Percentiles rank a stretch among this genome's conserved stretches.
Evolutionary conservation across 371 early-diverging fungal genomes (phyloP).

Genomic region (Syncephalastrum sp.): DNA sequence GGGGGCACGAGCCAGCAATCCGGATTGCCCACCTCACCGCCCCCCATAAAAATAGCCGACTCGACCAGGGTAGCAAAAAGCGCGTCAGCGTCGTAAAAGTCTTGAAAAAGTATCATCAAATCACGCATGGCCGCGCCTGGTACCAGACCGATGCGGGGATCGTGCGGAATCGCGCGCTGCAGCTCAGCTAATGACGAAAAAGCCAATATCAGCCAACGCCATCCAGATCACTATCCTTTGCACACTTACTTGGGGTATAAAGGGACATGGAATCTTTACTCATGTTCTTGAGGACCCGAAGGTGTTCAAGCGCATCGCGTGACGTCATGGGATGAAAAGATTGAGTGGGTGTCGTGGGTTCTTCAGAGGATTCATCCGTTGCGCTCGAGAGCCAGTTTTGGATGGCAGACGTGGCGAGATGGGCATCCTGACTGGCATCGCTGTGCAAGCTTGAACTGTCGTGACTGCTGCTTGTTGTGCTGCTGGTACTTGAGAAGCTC

Average conservation of each 20-base stretch:
- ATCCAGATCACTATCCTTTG: background rate
- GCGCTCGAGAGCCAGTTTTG: background rate
- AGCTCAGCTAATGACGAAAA: slow-evolving; percentile 27
- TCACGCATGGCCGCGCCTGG: slow-evolving; percentile 43
- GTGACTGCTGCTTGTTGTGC: too few species aligned
- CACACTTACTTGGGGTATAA: slow-evolving; percentile 30
- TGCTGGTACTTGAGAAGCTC: too few species aligned
- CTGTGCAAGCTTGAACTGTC: background rate
- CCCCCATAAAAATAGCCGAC: slow-evolving; percentile 33
- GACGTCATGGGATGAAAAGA: slow-evolving; percentile 30
- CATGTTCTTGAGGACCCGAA: slow-evolving; percentile 19
- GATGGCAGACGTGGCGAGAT: slow-evolving; percentile 1
- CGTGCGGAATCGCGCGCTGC: slow-evolving; percentile 41
- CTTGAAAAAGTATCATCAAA: slow-evolving; percentile 44
- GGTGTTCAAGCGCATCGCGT: slow-evolving; percentile 21
- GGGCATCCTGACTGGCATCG: background rate
- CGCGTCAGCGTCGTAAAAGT: slow-evolving; percentile 39
- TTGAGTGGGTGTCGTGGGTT: slow-evolving; percentile 1
- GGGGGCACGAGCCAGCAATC: slow-evolving; percentile 42
- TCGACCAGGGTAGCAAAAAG: slow-evolving; percentile 33
- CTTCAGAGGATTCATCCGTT: background rate
- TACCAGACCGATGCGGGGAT: slow-evolving; percentile 39
- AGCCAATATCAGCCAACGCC: background rate
- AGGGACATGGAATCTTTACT: slow-evolving; percentile 7
- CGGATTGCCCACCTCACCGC: slow-evolving; percentile 35